These are phyloP conservation scores for Solanum corneliomulleri DNA, from an alignment of 257 asterid genomes.

Conservation along the genomic window DNA sequence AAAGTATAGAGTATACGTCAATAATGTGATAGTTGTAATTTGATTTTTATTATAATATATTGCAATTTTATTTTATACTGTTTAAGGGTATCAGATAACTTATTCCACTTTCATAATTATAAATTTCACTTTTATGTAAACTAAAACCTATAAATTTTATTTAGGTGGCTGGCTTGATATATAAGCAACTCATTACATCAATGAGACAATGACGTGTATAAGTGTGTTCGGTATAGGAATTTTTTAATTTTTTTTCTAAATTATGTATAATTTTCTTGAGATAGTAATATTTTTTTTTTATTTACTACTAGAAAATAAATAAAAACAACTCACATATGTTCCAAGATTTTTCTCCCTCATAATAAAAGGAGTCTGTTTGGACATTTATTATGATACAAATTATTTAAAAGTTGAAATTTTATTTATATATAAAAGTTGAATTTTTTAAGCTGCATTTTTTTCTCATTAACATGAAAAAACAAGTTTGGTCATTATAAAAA, in stretches of 20 bases:
- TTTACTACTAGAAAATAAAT: too few relatives aligned
- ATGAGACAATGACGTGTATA: not conserved
- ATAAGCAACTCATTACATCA: not conserved
- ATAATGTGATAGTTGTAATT: not conserved
- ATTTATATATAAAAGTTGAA: too few relatives aligned
- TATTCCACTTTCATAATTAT: not conserved
- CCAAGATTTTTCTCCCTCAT: not conserved
- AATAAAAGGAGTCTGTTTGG: fast-evolving
- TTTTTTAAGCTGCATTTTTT: too few relatives aligned
- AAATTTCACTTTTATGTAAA: not conserved
- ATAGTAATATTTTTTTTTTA: too few relatives aligned
- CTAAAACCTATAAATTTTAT: not conserved
- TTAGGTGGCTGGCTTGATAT: not conserved
- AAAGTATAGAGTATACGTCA: not conserved
- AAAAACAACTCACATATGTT: not conserved
- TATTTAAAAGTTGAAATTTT: too few relatives aligned
- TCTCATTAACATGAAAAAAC: not conserved
- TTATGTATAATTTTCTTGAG: too few relatives aligned
- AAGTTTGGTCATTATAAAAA: too few relatives aligned
- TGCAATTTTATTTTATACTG: too few relatives aligned
- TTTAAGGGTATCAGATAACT: not conserved
- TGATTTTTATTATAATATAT: not conserved
- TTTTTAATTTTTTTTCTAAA: not conserved
- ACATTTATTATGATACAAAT: too few relatives aligned
- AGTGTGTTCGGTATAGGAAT: not conserved